Base-by-base conservation (phyloP, 2,329 filamentous ascomycete species). In the Exophiala oligosperma region DNA sequence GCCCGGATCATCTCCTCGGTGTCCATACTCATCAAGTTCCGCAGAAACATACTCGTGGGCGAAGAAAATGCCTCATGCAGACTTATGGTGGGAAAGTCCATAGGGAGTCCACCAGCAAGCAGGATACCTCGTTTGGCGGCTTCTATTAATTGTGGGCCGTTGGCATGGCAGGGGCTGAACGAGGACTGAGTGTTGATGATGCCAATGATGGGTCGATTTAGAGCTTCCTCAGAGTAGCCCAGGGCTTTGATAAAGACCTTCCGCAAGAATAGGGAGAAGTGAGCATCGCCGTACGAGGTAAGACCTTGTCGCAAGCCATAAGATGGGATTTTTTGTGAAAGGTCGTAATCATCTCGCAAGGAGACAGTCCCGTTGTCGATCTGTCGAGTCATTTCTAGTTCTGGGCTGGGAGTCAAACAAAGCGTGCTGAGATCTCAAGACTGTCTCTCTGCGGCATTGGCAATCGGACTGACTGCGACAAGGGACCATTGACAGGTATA, bases 161-260 rank as follows among this genome's bases (percentile, higher is more conserved):
- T 90, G 60, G 84, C 86, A 65, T 91, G 88, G 69, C 88, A 91
- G 0, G 88, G 87, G 68, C 91, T 91, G 76, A 90, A 88, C 60
- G 82, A 81, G 0, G 87, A 90, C 66, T 83, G 84, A 0, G 88
- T 91, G 71, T 91, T 89, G 70, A 89, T 83, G 59, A 91, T 86
- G 49, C 88, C 88, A n/a, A 91, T 78, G 54, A 91, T 88, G 2
- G 88, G 88, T 1, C 86, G 75, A 0, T 84, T 84, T 0, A 91
- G 80, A 0, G 88, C 84, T 66, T 89, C 86, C 64, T 91, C 88
- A 57, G 83, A 85, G 70, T 90, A 91, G 0, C 88, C 88, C 1
- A 90, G 78, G 0, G 87, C 87, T 71, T 91, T 91, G 76, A 91
- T 90, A 71, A 91, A 91, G 24, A 86, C 87, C 67, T 91, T 91